A percentile compares a stretch with the other conserved stretches of the same genome.
Evolutionary conservation across 2,329 filamentous ascomycete genomes (phyloP).

Genomic region (Beauveria pseudobassiana): DNA sequence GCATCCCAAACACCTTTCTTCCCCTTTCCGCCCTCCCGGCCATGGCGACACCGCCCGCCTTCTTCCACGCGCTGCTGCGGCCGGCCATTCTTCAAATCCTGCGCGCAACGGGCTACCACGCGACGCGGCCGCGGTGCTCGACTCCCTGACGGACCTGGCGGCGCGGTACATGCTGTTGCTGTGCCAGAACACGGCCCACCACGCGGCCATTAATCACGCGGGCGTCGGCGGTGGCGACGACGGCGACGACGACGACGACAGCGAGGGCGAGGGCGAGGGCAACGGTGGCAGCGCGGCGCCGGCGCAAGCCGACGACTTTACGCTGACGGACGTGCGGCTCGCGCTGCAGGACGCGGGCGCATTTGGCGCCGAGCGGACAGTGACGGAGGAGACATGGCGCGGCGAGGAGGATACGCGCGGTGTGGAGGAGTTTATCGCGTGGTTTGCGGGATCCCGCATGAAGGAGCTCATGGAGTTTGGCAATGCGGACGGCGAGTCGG

Average conservation of each 20-base stretch:
- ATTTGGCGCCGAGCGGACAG: conserved; percentile 59
- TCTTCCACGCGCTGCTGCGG: conserved; percentile 70
- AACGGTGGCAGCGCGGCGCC: not conserved
- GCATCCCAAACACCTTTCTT: not conserved
- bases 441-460: conserved; percentile 68
- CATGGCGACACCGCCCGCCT: conserved; percentile 41
- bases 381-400: conserved; percentile 59
- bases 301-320: conserved; percentile 41
- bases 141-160: conserved; percentile 80
- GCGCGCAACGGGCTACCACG: conserved; percentile 83
- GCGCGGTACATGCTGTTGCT: conserved; percentile 73
- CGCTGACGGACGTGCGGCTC: conserved; percentile 71
- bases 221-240: no score
- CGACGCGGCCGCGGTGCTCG: conserved; percentile 71
- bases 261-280: no score
- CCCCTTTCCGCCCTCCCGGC: no score
- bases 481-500: conserved; percentile 57
- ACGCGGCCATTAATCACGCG: conserved; percentile 58
- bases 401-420: conserved; percentile 71
- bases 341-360: conserved; percentile 77
- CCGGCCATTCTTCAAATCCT: conserved; percentile 86
- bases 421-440: conserved; percentile 69
- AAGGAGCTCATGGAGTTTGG: conserved; percentile 77
- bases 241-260: no score
- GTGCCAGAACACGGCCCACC: conserved; percentile 61